Conservation (phyloP, 2,329 filamentous ascomycete species). For the Pseudocercospora ulei region DNA sequence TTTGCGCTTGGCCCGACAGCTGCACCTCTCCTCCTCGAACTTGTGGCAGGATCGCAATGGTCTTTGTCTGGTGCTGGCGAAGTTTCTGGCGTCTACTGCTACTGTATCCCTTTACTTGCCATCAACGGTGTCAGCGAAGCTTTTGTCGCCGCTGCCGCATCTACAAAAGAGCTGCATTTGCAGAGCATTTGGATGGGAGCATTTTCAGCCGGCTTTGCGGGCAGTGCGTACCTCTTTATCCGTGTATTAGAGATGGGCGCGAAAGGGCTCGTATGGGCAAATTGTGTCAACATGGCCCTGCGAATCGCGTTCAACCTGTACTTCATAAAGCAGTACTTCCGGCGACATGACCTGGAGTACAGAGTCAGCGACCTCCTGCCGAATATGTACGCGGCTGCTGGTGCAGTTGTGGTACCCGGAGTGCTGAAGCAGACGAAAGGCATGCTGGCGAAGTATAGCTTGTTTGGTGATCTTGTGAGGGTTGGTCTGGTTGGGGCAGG, state of each 20-base stretch:
- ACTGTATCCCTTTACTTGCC: slow-evolving; percentile 85
- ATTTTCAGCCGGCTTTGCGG: slow-evolving; percentile 68
- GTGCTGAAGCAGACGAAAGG: slow-evolving; percentile 32
- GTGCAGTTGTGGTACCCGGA: slow-evolving; percentile 34
- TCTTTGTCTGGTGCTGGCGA: slow-evolving; percentile 58
- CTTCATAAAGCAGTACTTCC: slow-evolving; percentile 63
- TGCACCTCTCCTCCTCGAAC: slow-evolving; percentile 60
- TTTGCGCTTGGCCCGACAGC: slow-evolving; percentile 63
- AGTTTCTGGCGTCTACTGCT: slow-evolving; percentile 72
- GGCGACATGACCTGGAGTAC: slow-evolving; percentile 35
- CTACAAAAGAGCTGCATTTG: slow-evolving; percentile 58
- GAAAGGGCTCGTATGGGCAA: slow-evolving; percentile 71
- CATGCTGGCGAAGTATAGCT: slow-evolving; percentile 32
- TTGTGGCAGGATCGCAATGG: slow-evolving; percentile 74
- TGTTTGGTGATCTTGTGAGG: slow-evolving; percentile 38
- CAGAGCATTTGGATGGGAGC: slow-evolving; percentile 77
- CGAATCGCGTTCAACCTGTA: slow-evolving; percentile 68
- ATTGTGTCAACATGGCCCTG: slow-evolving; percentile 79
- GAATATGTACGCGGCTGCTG: slow-evolving; percentile 33
- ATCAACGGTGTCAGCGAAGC: slow-evolving; percentile 86
- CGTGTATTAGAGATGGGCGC: slow-evolving; percentile 61
- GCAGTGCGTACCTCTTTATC: slow-evolving; percentile 65
- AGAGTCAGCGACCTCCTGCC: slow-evolving; percentile 28
- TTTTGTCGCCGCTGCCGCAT: slow-evolving; percentile 81
- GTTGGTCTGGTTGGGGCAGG: slow-evolving; percentile 34